These are phyloP conservation scores for Cystobasidium tubakii DNA, from an alignment of 768 basidiomycete species.

Conservation along the genomic window DNA sequence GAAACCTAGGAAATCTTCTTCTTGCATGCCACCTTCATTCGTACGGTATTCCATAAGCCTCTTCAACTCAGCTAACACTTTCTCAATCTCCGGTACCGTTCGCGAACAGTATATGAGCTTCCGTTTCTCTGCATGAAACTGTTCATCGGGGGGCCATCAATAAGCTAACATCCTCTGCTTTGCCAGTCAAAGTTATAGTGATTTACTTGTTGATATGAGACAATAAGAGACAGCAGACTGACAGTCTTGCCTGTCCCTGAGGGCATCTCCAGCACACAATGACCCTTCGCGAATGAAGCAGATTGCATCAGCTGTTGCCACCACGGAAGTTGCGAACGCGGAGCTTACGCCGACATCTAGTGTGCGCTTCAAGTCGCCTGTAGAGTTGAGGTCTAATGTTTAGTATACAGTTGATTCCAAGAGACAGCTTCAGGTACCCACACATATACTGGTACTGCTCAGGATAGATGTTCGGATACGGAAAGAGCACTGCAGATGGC, in stretches of 20 bases:
- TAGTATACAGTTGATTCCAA: background rate
- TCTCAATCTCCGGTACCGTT: conserved; percentile 98
- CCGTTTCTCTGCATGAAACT: conserved; percentile 86
- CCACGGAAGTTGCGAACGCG: background rate
- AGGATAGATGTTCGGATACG: conserved; percentile 81
- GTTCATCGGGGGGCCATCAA: background rate
- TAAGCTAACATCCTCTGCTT: background rate
- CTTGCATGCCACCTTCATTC: conserved; percentile 60
- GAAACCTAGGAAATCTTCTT: conserved; percentile 74
- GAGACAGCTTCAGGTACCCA: background rate
- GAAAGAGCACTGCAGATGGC: conserved; percentile 61
- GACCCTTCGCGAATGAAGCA: conserved; percentile 59
- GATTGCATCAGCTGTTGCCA: background rate
- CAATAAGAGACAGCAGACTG: conserved; percentile 85
- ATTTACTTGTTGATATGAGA: conserved; percentile 89
- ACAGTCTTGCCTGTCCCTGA: conserved; percentile 99
- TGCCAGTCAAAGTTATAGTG: background rate
- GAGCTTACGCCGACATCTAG: conserved; percentile 77
- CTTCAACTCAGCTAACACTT: conserved; percentile 90
- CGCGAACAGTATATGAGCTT: conserved; percentile 98
- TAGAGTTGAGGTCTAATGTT: background rate
- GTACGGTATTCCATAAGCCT: conserved; percentile 83
- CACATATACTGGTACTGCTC: conserved; percentile 99
- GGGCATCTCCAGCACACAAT: conserved; percentile 99
- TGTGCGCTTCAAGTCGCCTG: conserved; percentile 78